phyloP scores from a whole-genome alignment of 75 land plant genomes.

The Cunninghamia lanceolata region DNA sequence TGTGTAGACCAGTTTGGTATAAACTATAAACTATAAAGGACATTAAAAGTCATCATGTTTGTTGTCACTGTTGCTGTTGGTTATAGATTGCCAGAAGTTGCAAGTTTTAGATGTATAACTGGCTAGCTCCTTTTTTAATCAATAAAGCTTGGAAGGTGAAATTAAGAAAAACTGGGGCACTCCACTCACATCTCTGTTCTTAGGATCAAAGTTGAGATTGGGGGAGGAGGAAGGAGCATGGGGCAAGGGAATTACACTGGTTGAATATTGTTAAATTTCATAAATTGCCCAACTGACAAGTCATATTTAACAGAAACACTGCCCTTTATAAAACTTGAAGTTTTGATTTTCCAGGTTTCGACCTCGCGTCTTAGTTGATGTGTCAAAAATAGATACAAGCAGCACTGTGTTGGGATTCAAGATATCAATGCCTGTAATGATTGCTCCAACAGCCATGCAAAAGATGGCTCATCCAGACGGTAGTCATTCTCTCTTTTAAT shows the following conservation, averaged over 20 bases:
- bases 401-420: conserved; percentile 84
- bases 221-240: neutral
- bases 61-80: too few relatives aligned
- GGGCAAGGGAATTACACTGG: neutral
- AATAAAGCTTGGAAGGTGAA: neutral
- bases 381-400: conserved; percentile 62
- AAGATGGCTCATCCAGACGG: conserved; percentile 99
- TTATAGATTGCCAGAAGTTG: neutral
- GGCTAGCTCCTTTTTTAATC: neutral
- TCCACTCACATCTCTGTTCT: neutral
- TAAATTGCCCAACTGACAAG: neutral
- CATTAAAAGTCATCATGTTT: too few relatives aligned
- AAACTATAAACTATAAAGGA: too few relatives aligned
- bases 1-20: too few relatives aligned
- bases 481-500: conserved; percentile 14
- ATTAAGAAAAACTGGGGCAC: neutral
- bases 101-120: neutral
- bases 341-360: conserved; percentile 54
- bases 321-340: neutral
- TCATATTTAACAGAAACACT: neutral
- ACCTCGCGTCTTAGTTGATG: conserved; percentile 88
- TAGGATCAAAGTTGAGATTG: neutral
- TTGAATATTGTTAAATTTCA: neutral
- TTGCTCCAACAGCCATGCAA: conserved; percentile 94
- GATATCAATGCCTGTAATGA: conserved; percentile 95